Conservation (phyloP, 768 basidiomycete genomes). For the Amanita pallidorosea region DNA sequence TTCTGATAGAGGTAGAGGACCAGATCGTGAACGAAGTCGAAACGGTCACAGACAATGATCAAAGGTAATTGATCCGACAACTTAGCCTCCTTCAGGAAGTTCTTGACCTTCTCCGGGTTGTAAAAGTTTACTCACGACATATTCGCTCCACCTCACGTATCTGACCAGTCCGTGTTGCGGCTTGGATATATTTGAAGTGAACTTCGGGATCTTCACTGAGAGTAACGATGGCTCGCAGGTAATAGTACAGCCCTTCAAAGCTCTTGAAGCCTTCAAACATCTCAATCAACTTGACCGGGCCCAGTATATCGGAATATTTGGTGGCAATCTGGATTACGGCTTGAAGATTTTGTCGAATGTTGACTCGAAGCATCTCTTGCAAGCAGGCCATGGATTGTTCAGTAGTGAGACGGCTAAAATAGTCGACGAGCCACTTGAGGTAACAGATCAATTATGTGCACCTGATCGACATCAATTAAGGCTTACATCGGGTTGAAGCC, state of each 20-base stretch:
- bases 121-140: conserved; percentile 94
- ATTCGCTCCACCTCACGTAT: conserved; percentile 99
- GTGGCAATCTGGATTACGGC: conserved; percentile 96
- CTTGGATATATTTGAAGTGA: conserved; percentile 99
- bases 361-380: conserved; percentile 94
- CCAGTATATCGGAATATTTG: conserved; percentile 97
- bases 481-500: conserved; percentile 72
- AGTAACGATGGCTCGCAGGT: conserved; percentile 96
- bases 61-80: conserved; percentile 93
- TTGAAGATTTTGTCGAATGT: conserved; percentile 96
- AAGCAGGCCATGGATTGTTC: conserved; percentile 95
- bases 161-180: conserved; percentile 94
- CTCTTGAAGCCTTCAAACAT: conserved; percentile 98
- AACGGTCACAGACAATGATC: conserved; percentile 99
- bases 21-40: conserved; percentile 98
- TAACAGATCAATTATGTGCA: conserved; percentile 3
- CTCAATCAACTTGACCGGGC: conserved; percentile 95
- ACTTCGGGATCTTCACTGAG: conserved; percentile 94
- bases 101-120: conserved; percentile 99
- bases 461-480: conserved; percentile 5
- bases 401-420: conserved; percentile 93
- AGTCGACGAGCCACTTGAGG: conserved; percentile 85
- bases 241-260: conserved; percentile 98
- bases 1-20: conserved; percentile 99
- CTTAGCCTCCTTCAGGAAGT: conserved; percentile 99